Base-by-base conservation (phyloP, 805 yeast species). In the Hanseniaspora thailandica region DNA sequence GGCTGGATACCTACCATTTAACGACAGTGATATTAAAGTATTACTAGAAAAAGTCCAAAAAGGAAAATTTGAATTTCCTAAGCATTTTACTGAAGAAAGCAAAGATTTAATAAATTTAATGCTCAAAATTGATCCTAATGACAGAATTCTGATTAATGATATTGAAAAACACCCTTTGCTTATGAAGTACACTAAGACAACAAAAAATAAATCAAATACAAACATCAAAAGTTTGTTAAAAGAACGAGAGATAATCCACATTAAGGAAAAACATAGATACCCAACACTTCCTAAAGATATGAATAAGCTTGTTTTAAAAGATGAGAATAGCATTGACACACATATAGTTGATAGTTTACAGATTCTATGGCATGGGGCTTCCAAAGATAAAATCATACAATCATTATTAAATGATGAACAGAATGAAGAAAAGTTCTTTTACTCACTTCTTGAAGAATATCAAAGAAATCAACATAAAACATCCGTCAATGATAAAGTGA, bases 1-100 rank as follows among this genome's bases (percentile, higher is more conserved):
- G 55, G 83, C 90, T 2, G 94, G 94, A 3, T 81, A 85, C 69
- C 69, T 85, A 57, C 94, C 94, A 8, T 85, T 85, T 62, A 90
- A 85, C 64, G 93, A 85, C 66, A 86, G 84, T 57, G 82, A 82
- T 61, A 84, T 85, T 61, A 76, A 87, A 64, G 78, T 76, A 57
- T 66, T 85, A 55, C 66, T 85, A 51, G 63, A 83, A 55, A 85
- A 84, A 66, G 94, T 85, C 26, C 93, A 84, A 65, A 75, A 80
- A 31, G 94, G 94, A 38, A 73, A 70, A 51, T 85, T 76, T 62
- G 83, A 78, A 55, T 81, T 84, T 86, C 93, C 93, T 4, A 66
- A 68, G 8, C 77, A 75, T 49, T 63, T 85, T 43, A 76, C 84
- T 28, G 50, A 58, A 15, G 90, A 84, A 61, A 89, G 93, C 2